These are phyloP conservation scores for Ganoderma sinense DNA, from an alignment of 1,284 basidiomycete species.

Conservation along the genomic window DNA sequence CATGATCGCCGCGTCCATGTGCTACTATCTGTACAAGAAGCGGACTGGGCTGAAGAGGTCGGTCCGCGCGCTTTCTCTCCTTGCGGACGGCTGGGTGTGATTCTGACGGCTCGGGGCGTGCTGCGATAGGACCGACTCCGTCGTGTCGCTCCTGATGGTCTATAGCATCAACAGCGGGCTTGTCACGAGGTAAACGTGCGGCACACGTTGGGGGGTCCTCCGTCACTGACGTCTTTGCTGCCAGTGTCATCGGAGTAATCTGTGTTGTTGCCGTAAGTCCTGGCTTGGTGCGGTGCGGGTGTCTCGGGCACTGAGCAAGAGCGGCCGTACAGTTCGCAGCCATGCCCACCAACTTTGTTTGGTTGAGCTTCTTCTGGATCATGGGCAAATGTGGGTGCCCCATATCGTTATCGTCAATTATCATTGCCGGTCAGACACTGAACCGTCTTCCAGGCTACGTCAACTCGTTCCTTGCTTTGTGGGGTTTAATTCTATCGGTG, in stretches of 20 bases:
- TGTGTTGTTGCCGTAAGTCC: constrained; percentile 33
- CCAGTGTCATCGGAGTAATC: constrained; percentile 38
- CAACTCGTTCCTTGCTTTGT: constrained; percentile 39
- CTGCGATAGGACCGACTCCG: constrained; percentile 37
- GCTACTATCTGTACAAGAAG: constrained; percentile 38
- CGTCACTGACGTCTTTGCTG: neutral
- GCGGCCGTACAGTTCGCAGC: constrained; percentile 33
- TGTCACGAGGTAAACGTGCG: constrained; percentile 36
- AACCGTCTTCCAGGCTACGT: constrained; percentile 34
- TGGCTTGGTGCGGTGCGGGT: neutral
- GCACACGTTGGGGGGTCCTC: neutral
- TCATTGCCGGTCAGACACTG: neutral
- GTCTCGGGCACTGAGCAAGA: neutral
- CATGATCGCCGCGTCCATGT: constrained; percentile 40
- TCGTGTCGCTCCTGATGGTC: constrained; percentile 41
- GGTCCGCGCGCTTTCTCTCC: neutral
- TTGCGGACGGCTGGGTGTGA: neutral
- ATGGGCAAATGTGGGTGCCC: constrained; percentile 40
- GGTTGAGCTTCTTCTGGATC: constrained; percentile 43
- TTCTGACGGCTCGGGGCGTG: neutral
- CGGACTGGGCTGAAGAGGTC: constrained; percentile 41
- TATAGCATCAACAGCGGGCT: constrained; percentile 44
- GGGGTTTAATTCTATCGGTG: constrained; percentile 3
- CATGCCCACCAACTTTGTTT: constrained; percentile 42
- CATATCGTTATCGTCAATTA: no score